Evolutionary conservation across 1,284 basidiomycete species (phyloP), one percentile per base, ranked within the genome.

Genomic region (Tylopilus sp.): DNA sequence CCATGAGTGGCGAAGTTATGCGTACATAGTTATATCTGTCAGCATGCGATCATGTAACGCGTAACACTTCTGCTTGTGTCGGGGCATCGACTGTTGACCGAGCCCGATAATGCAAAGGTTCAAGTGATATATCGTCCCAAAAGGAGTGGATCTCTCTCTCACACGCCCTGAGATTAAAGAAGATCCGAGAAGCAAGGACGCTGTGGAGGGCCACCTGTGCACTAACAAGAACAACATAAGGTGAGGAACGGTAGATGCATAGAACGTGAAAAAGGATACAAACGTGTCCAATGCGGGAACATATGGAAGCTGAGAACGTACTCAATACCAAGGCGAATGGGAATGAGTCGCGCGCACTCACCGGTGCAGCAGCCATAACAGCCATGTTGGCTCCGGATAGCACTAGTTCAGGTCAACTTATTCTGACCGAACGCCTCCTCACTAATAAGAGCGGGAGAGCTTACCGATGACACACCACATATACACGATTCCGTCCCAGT

Each of bases 401-500:
- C 9, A 53, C 64, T 67, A 6, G 6, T 38, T 25, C 25, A 25
- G 8, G 25, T 25, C 9, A 2, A 25, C 8, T 21, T 25, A n/a
- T 44, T 48, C 29, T n/a, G 4, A 37, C 50, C 38, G 39, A 21
- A 13, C 7, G 5, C 6, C 5, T 30, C 8, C 8, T 38, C 23
- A 4, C 16, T 8, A 1, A 11, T 3, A 28, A 26, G 36, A 4
- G 3, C 2, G n/a, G 12, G 4, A 11, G 28, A 12, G 3, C 49
- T 41, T 26, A 67, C 61, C 2, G n/a, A 66, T 67, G 11, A 63
- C 40, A 35, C 61, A 52, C 35, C 48, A 47, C 61, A 67, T 63
- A 15, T 67, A 63, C 44, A 57, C 15, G 25, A 67, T 60, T 5
- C 61, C 65, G 4, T 65, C 65, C 52, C 56, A 61, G 35, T 63